Percentiles rank a stretch among this genome's conserved stretches.
Evolutionary conservation across 148 eudicot species (phyloP).

Genomic region (Tetragonia tetragonoides): DNA sequence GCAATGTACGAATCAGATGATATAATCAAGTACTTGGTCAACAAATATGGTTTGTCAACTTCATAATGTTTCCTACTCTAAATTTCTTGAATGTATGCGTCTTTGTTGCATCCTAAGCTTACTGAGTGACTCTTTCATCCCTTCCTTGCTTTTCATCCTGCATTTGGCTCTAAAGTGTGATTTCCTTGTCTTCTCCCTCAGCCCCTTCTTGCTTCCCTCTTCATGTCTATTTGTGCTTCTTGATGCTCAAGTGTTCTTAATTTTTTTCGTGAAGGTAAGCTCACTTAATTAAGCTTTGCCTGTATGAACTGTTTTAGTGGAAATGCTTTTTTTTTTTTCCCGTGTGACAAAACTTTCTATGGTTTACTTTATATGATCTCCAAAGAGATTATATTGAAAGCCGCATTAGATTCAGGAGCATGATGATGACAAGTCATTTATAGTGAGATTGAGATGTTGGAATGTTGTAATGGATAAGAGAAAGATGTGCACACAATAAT

Average conservation of each 20-base stretch:
- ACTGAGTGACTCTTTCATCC: not conserved
- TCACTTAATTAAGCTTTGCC: not conserved
- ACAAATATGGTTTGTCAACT: conserved; percentile 71
- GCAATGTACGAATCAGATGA: conserved; percentile 97
- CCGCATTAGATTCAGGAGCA: not conserved
- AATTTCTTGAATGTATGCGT: not conserved
- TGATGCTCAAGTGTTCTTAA: not conserved
- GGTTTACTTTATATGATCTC: not conserved
- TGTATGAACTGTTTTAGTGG: not conserved
- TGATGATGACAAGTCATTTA: not conserved
- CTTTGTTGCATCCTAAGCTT: conserved; percentile 6
- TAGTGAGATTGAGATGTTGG: not conserved
- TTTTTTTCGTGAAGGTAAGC: not conserved
- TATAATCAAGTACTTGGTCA: conserved; percentile 81
- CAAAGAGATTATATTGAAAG: not conserved
- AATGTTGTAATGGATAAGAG: not conserved
- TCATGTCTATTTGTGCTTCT: not conserved
- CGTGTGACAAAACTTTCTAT: not conserved
- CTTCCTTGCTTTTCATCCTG: not conserved
- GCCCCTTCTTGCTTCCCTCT: not conserved
- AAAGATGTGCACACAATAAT: not conserved
- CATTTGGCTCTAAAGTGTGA: not conserved
- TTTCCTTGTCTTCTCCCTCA: not conserved
- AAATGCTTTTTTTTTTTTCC: not conserved
- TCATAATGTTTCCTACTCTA: not conserved